A percentile compares a stretch with the other conserved stretches of the same genome.
Evolutionary conservation across 768 basidiomycete species (phyloP).

Genomic region (Naganishia vishniacii): DNA sequence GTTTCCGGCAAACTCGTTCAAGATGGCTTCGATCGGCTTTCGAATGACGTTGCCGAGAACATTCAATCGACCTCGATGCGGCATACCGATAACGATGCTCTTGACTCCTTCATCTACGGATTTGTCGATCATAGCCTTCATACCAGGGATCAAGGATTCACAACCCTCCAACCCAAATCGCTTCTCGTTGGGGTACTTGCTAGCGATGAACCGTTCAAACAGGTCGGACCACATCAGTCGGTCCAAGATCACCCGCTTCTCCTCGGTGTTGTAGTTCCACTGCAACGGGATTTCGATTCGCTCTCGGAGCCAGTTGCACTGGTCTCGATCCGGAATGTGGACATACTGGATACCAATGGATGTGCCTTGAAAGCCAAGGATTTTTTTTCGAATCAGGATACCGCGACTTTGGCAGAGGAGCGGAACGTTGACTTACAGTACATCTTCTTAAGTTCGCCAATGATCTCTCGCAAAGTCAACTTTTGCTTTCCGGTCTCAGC

Average conservation of each 20-base stretch:
- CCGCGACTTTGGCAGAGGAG: background rate
- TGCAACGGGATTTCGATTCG: conserved; percentile 91
- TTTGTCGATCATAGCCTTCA: conserved; percentile 98
- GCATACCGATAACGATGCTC: conserved; percentile 97
- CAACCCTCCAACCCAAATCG: conserved; percentile 98
- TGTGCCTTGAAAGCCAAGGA: conserved; percentile 40
- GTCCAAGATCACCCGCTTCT: conserved; percentile 98
- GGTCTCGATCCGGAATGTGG: conserved; percentile 96
- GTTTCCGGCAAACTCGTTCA: conserved; percentile 87
- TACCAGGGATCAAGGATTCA: conserved; percentile 93
- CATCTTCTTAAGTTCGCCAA: conserved; percentile 80
- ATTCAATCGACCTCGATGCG: conserved; percentile 96
- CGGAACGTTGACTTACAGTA: conserved; percentile 66
- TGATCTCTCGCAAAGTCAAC: conserved; percentile 86
- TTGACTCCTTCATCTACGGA: conserved; percentile 95
- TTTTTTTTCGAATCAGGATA: background rate
- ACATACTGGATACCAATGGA: conserved; percentile 49
- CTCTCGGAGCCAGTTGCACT: conserved; percentile 98
- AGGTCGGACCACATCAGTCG: conserved; percentile 99
- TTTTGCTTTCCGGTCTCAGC: conserved; percentile 76
- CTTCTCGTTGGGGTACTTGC: conserved; percentile 99
- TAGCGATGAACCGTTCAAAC: conserved; percentile 96
- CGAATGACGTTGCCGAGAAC: conserved; percentile 97
- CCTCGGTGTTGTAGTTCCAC: conserved; percentile 95
- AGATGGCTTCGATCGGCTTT: conserved; percentile 94